phyloP scores from a whole-genome alignment of 2,329 filamentous ascomycete species.

The Lasiodiplodia hormozganensis region DNA sequence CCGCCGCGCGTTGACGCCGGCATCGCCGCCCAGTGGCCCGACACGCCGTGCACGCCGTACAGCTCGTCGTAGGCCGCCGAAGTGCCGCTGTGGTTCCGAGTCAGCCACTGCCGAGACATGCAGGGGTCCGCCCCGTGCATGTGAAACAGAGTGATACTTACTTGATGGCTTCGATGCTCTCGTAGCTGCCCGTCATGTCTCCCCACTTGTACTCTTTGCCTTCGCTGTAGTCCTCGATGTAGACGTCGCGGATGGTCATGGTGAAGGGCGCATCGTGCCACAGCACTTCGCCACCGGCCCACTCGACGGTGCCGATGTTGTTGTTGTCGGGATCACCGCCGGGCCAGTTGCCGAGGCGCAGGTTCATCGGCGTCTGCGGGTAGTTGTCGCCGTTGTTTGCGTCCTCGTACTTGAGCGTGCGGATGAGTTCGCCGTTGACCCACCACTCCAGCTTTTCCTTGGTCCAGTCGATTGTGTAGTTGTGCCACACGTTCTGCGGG shows the following conservation, averaged over 20 bases:
- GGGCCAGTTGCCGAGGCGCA: slow-evolving; percentile 74
- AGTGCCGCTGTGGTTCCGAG: slow-evolving; percentile 38
- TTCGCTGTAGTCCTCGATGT: slow-evolving; percentile 60
- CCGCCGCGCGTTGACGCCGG: slow-evolving; percentile 45
- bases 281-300: slow-evolving; percentile 73
- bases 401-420: slow-evolving; percentile 66
- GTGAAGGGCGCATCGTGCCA: slow-evolving; percentile 71
- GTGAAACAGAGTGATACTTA: slow-evolving; percentile 40
- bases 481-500: slow-evolving; percentile 47
- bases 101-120: slow-evolving; percentile 6
- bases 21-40: slow-evolving; percentile 44
- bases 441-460: slow-evolving; percentile 68
- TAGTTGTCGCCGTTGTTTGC: slow-evolving; percentile 66
- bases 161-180: slow-evolving; percentile 59
- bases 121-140: slow-evolving; percentile 3
- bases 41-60: slow-evolving; percentile 43
- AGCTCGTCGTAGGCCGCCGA: slow-evolving; percentile 46
- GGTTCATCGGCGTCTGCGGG: slow-evolving; percentile 76
- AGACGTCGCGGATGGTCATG: slow-evolving; percentile 74
- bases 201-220: slow-evolving; percentile 71
- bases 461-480: slow-evolving; percentile 69
- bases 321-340: slow-evolving; percentile 59
- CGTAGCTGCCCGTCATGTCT: slow-evolving; percentile 66
- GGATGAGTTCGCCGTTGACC: slow-evolving; percentile 67
- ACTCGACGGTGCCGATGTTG: slow-evolving; percentile 47